Percentiles rank a stretch among this genome's conserved stretches.
These are phyloP conservation scores for Teunomyces pallodes DNA, from an alignment of 805 yeast genomes.

Conservation along the genomic window DNA sequence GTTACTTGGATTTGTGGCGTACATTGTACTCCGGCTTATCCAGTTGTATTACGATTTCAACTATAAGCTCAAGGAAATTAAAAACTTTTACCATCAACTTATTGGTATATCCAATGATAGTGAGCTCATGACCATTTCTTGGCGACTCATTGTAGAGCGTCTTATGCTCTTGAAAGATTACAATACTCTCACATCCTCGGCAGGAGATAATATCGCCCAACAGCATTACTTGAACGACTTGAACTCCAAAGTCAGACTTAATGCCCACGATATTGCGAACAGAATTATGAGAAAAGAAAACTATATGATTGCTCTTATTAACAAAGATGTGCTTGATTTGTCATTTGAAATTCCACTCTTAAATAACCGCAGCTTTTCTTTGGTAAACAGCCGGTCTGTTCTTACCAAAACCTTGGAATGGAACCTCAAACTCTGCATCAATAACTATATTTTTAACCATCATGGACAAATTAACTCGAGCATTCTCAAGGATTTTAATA, in stretches of 20 bases:
- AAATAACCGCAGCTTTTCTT: neutral
- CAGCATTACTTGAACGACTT: slow-evolving; percentile 46
- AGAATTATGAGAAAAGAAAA: slow-evolving; percentile 95
- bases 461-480: slow-evolving; percentile 76
- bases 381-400: slow-evolving; percentile 18
- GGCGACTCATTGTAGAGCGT: slow-evolving; percentile 82
- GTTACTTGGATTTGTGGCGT: slow-evolving; percentile 57
- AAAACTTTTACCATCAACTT: slow-evolving; percentile 70
- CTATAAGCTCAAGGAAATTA: slow-evolving; percentile 68
- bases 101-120: slow-evolving; percentile 65
- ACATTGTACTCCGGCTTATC: slow-evolving; percentile 49
- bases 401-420: slow-evolving; percentile 90
- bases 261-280: slow-evolving; percentile 93
- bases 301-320: slow-evolving; percentile 85
- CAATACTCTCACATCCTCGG: slow-evolving; percentile 62
- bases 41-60: slow-evolving; percentile 58
- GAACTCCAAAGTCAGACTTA: slow-evolving; percentile 70
- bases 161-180: slow-evolving; percentile 74
- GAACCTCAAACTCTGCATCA: slow-evolving; percentile 85
- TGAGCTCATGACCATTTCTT: slow-evolving; percentile 88
- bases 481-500: slow-evolving; percentile 67
- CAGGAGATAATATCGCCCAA: slow-evolving; percentile 16
- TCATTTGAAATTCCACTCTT: slow-evolving; percentile 34
- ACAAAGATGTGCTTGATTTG: slow-evolving; percentile 69
- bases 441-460: slow-evolving; percentile 80